Evolutionary conservation across 495 filamentous ascomycete species (phyloP), one percentile per base, ranked within the genome.

Genomic region (Penicillium mononematosum): DNA sequence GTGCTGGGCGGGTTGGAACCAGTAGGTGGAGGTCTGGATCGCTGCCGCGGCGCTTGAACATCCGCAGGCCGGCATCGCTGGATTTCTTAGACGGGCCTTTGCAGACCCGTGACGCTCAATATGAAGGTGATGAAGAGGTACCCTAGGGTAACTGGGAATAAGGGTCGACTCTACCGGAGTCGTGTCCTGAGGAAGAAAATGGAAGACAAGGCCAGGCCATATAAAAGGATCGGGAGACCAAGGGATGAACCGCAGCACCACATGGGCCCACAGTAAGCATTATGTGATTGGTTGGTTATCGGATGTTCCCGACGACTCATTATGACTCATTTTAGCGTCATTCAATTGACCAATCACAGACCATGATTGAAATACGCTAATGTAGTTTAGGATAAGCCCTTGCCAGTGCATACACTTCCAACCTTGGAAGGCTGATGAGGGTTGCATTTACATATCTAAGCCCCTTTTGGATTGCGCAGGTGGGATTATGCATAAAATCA

Each of bases 311-410:
- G 42, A 53, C 31, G 64, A 69, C 61, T 69, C 66, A 69, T 58
- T 16, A 54, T 69, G 66, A 69, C 66, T 69, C 66, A 69, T 69
- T 69, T 69, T 69, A 67, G 66, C 29, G 66, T 34, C 0, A 17
- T 22, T 11, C 5, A 5, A 48, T 41, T 41, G 50, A 16, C 64
- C 64, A 57, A 59, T 63, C 48, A 62, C 6, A 25, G 2, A 14
- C 10, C 5, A 3, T 2, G 2, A 20, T 3, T 12, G 6, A 0
- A 4, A 19, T 16, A 5, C n/a, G 8, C 50, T 43, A 53, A 53
- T 31, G 3, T 8, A 25, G 3, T 43, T 34, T 44, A 53, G 25
- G 45, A 44, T 32, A 31, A 17, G 7, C 34, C 1, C 31, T 34
- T 5, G 32, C 4, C 24, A 41, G 38, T 52, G 24, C 34, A 27